Evolutionary conservation across 768 basidiomycete species (phyloP).

Genomic region (Lentinula raphanica): DNA sequence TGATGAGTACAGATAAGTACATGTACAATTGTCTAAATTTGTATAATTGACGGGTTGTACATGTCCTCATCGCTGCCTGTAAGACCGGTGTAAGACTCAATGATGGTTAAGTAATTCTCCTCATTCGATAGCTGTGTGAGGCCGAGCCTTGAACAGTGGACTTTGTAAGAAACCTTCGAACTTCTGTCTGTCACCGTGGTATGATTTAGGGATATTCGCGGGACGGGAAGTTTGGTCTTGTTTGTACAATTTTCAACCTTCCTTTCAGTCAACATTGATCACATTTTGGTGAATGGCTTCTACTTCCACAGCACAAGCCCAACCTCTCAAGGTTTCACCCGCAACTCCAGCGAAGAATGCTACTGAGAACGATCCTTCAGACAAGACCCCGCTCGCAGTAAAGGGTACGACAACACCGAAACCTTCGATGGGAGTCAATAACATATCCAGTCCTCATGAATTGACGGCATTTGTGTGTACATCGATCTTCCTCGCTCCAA

Average conservation of each 20-base stretch:
- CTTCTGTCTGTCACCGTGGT: not conserved
- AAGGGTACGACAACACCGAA: slow-evolving; percentile 31
- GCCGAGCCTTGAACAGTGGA: no score
- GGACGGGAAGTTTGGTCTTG: not conserved
- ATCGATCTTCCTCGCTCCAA: not conserved
- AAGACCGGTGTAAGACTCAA: no score
- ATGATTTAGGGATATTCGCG: not conserved
- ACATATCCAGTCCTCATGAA: slow-evolving; percentile 91
- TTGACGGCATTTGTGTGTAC: slow-evolving; percentile 81
- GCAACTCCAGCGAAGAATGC: slow-evolving; percentile 45
- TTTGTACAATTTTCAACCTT: not conserved
- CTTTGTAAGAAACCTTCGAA: no score
- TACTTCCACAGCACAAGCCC: slow-evolving; percentile 54
- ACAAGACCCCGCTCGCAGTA: slow-evolving; percentile 47
- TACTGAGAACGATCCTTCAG: slow-evolving; percentile 33
- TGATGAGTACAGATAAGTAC: no score
- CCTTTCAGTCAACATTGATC: not conserved
- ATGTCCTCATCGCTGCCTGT: no score
- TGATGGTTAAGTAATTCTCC: no score
- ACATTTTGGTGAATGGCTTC: not conserved
- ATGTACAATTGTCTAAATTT: no score
- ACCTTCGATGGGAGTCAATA: slow-evolving; percentile 41
- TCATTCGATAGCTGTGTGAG: no score
- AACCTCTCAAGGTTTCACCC: slow-evolving; percentile 62
- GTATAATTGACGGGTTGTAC: no score